Conservation (phyloP, 1,284 basidiomycete species). For the Ceratobasidium sp. region DNA sequence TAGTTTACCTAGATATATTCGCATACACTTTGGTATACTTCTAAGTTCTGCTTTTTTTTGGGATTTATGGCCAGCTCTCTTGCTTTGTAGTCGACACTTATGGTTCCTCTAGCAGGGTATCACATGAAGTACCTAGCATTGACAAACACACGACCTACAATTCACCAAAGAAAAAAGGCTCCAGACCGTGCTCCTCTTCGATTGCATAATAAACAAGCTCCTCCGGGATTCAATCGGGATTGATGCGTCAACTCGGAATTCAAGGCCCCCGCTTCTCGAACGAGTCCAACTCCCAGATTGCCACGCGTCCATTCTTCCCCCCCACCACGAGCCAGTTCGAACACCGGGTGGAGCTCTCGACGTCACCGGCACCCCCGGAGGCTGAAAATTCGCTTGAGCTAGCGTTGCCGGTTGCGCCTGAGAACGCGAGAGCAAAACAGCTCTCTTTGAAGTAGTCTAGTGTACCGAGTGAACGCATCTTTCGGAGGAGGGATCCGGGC, state of each 20-base stretch:
- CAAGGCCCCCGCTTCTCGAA: slow-evolving; percentile 60
- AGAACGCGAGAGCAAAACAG: slow-evolving; percentile 77
- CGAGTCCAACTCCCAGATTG: slow-evolving; percentile 80
- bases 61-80: no score
- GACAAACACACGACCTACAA: no score
- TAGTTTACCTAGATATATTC: no score
- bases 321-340: slow-evolving; percentile 76
- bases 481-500: slow-evolving; percentile 71
- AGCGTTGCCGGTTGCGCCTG: slow-evolving; percentile 51
- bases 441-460: slow-evolving; percentile 80
- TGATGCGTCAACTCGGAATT: not conserved
- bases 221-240: no score
- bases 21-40: no score
- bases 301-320: slow-evolving; percentile 77
- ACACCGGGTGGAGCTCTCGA: slow-evolving; percentile 49
- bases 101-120: no score
- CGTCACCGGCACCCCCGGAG: slow-evolving; percentile 53
- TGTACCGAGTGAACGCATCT: slow-evolving; percentile 68
- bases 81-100: no score
- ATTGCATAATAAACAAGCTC: no score
- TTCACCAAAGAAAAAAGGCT: no score
- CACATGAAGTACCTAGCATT: no score
- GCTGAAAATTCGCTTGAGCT: not conserved
- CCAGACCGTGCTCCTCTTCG: no score
- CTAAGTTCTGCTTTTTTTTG: no score